Evolutionary conservation across 2,329 filamentous ascomycete species (phyloP).

Genomic region (Pseudocercospora fuligena): DNA sequence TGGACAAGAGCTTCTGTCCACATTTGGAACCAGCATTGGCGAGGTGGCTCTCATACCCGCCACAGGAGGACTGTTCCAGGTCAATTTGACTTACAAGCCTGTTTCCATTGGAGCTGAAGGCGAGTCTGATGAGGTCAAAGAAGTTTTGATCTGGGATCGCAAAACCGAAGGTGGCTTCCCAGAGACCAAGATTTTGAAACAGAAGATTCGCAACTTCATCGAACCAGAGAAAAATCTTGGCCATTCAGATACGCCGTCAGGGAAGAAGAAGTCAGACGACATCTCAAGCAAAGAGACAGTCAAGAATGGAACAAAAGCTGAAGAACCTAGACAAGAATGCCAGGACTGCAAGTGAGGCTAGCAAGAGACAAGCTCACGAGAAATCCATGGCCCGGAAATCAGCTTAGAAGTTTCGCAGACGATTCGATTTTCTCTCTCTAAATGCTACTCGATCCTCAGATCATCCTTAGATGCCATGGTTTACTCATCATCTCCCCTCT

Average conservation of each 20-base stretch:
- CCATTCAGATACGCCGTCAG: conserved; percentile 60
- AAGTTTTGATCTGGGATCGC: conserved; percentile 81
- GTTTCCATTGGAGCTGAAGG: conserved; percentile 15
- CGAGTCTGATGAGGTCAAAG: conserved; percentile 36
- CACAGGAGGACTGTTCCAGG: conserved; percentile 81
- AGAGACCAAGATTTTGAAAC: conserved; percentile 90
- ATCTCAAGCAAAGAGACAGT: not conserved
- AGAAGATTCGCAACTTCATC: conserved; percentile 79
- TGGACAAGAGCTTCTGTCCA: conserved; percentile 92
- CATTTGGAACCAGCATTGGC: conserved; percentile 80
- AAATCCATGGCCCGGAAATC: not conserved
- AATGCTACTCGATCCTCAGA: too few relatives aligned
- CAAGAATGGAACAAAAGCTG: not conserved
- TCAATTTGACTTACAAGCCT: conserved; percentile 62
- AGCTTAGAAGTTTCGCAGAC: not conserved
- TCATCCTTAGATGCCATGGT: too few relatives aligned
- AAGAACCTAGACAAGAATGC: conserved; percentile 5
- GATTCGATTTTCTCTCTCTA: too few relatives aligned
- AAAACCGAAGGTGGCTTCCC: conserved; percentile 88
- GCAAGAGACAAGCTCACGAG: not conserved
- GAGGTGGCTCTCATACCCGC: conserved; percentile 86
- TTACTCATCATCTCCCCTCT: too few relatives aligned
- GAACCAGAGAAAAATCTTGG: conserved; percentile 79
- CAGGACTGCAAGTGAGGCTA: conserved; percentile 22
- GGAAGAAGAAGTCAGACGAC: conserved; percentile 22